Base-by-base conservation (phyloP, 2,329 filamentous ascomycete genomes). In the Colletotrichum incanum region DNA sequence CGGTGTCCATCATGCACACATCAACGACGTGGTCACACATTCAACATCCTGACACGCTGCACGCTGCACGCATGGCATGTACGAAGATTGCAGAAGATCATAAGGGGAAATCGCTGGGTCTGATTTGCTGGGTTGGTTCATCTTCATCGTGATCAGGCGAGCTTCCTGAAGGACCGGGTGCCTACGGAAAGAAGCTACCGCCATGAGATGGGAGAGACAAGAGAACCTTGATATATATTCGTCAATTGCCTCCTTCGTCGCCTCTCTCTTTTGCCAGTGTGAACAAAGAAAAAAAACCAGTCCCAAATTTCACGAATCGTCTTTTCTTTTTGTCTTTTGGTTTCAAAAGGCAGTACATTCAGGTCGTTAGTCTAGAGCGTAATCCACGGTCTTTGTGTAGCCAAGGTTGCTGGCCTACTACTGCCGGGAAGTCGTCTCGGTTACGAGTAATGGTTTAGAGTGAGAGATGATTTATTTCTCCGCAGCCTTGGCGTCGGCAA, bases 341-440 rank as follows among this genome's bases (percentile, higher is more conserved):
- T 54, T 69, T 49, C 49, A 71, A 72, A 41, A 58, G n/a, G n/a
- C 52, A 72, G 34, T 72, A 69, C 69, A 72, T 69, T 69, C 65
- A 72, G 58, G 65, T 72, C 69, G 67, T 72, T 61, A 72, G 52
- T 72, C 69, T 72, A 72, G 69, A 72, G 69, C 59, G 69, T 52
- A 59, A 34, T 54, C 52, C 58, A 31, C 69, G 52, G 59, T 52
- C 59, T 28, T 47, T 16, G 23, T 11, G 23, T 26, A 37, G 50
- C 58, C 65, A 47, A 52, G 20, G 37, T 23, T 45, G 37, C 26
- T 62, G 47, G 65, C 34, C 37, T 39, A 47, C 43, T 28, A 41
- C 58, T 54, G 43, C 43, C 59, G 43, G 37, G 65, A 58, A 52
- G 45, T 58, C 65, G 50, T 64, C 65, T 69, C 59, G 52, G n/a